Percentiles rank a stretch among this genome's conserved stretches.
Conservation (phyloP, 2,329 filamentous ascomycete genomes). For the Sclerotinia spermophila region DNA sequence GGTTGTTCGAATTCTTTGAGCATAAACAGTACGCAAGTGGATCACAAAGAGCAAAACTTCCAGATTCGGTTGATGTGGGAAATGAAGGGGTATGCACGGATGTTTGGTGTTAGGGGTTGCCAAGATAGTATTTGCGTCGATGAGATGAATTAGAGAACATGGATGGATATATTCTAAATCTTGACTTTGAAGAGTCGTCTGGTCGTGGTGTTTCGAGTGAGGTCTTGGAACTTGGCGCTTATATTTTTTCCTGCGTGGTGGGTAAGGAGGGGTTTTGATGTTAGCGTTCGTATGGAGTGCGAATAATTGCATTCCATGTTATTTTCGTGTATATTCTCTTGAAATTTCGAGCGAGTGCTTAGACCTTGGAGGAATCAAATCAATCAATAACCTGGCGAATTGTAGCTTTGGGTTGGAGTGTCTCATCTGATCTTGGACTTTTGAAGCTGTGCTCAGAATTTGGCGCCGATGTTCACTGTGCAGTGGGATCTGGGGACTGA, state of each 20-base stretch:
- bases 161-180: background rate
- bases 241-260: background rate
- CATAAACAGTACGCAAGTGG: background rate
- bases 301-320: background rate
- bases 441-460: background rate
- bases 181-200: background rate
- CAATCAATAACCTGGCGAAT: background rate
- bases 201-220: background rate
- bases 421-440: background rate
- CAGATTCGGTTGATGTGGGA: background rate
- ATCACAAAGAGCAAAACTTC: background rate
- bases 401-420: no score
- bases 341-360: background rate
- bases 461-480: background rate
- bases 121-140: background rate
- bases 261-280: background rate
- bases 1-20: background rate
- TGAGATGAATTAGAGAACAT: background rate
- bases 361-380: background rate
- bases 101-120: background rate
- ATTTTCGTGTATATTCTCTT: background rate
- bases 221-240: background rate
- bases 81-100: conserved; percentile 13
- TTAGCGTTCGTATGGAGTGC: background rate
- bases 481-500: background rate